Conservation (phyloP, 345 rosid genomes). For the Cardamine chenopodiifolia region DNA sequence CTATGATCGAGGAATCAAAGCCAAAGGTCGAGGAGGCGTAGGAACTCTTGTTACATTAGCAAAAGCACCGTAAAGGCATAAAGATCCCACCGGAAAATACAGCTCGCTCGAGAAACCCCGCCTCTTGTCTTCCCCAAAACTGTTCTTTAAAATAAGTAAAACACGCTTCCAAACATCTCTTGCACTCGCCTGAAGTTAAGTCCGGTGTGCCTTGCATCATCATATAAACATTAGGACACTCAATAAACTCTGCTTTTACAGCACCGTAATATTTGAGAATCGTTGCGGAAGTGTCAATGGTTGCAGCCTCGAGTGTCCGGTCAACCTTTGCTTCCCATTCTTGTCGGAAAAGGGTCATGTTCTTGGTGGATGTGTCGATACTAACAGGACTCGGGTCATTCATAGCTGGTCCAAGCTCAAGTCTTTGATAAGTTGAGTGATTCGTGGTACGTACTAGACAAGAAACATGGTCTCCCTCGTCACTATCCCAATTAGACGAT, state of each 20-base stretch:
- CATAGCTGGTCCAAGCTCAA: conserved; percentile 17
- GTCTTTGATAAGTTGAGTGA: conserved; percentile 18
- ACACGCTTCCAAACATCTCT: conserved; percentile 26
- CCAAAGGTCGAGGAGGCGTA: conserved; percentile 22
- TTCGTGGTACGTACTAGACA: conserved; percentile 46
- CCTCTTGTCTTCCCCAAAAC: conserved; percentile 44
- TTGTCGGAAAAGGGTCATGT: conserved; percentile 37
- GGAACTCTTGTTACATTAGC: conserved; percentile 14
- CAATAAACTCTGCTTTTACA: conserved; percentile 11
- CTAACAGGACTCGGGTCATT: not conserved
- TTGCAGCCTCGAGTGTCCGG: conserved; percentile 9
- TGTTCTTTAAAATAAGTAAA: conserved; percentile 2
- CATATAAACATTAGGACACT: not conserved
- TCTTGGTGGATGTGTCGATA: not conserved
- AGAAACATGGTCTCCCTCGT: conserved; percentile 3
- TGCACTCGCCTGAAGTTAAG: conserved; percentile 36
- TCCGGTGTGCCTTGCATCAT: conserved; percentile 58
- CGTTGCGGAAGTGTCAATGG: conserved; percentile 23
- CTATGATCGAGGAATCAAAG: not conserved
- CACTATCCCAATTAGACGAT: conserved; percentile 33
- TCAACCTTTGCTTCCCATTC: conserved; percentile 33
- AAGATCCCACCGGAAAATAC: conserved; percentile 51
- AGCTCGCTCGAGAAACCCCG: conserved; percentile 40
- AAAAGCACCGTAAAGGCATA: conserved; percentile 22
- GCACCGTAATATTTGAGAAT: conserved; percentile 43